Evolutionary conservation across 228 moss, liverwort and hornwort genomes (phyloP), one percentile per base, ranked within the genome.

Genomic region (Sphagnum magellanicum): DNA sequence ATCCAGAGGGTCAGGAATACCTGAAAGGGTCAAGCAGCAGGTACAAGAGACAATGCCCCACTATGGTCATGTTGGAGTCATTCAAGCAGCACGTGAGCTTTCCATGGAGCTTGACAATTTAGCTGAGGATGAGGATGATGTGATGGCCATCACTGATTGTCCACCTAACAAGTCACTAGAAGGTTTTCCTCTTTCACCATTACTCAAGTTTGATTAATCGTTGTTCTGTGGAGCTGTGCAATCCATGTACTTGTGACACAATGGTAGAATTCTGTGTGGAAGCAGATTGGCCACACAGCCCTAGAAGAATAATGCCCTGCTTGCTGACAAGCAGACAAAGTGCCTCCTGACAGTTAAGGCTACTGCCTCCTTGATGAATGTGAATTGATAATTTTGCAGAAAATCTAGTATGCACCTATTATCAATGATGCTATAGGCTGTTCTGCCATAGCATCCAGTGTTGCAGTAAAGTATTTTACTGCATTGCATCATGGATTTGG

Each of bases 41-140:
- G 70, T 91, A 15, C 72, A 72, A 69, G 83, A 70, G 55, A 82
- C 87, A 50, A 86, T 77, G 79, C 86, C 94, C 8, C 94, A 94
- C 74, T 94, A 87, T 66, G 89, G 91, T 52, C 94, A 94, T 66
- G 74, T 82, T 50, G 94, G 94, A 51, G 89, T 94, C 52, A 89
- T 94, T 71, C 80, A 85, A 72, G 91, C 89, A 53, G 94, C 91
- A 63, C 80, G 86, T 13, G 91, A 94, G 76, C 94, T 94, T 71
- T 85, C 91, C 32, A 63, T 89, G 77, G 79, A 89, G 69, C 85
- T 94, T 50, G 94, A 94, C 67, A 81, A 88, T 67, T 60, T 91
- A 49, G 77, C 77, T 63, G 89, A 89, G 64, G 82, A 74, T 12
- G 90, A 89, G 52, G 77, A 74, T 17, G 78, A 79, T 15, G 85